Conservation (phyloP, 129 eudicot species). For the Oenanthe sinensis region DNA sequence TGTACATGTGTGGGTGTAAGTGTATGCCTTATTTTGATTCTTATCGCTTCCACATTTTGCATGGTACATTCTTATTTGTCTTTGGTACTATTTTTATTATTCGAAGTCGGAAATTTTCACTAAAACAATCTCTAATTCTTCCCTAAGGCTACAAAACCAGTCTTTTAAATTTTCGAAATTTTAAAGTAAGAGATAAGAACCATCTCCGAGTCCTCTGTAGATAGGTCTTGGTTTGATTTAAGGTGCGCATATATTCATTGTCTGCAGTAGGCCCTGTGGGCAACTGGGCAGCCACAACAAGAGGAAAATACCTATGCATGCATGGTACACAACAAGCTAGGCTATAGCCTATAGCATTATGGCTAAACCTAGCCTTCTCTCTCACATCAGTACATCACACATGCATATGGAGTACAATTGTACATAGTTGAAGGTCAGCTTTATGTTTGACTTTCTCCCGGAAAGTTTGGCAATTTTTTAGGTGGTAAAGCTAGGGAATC, state of each 20-base stretch:
- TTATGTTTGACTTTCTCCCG: conserved; percentile 50
- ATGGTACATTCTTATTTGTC: not conserved
- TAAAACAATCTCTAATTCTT: too few species aligned
- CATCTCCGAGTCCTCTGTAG: not conserved
- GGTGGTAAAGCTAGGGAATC: conserved; percentile 38
- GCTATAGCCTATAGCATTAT: not conserved
- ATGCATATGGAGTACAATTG: not conserved
- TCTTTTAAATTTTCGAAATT: too few species aligned
- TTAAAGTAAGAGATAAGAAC: not conserved
- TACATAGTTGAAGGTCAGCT: conserved; percentile 23
- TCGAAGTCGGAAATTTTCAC: too few species aligned
- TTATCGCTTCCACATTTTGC: too few species aligned
- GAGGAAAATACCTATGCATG: not conserved
- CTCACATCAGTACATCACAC: not conserved
- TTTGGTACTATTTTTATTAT: too few species aligned
- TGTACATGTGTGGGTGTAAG: too few species aligned
- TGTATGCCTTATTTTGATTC: too few species aligned
- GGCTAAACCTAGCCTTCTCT: not conserved
- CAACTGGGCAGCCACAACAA: too few species aligned
- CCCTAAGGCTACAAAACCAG: too few species aligned
- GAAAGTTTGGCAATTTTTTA: conserved; percentile 29
- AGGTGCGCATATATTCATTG: not conserved
- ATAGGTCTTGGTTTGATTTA: not conserved
- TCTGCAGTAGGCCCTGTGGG: too few species aligned
- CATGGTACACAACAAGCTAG: not conserved